Evolutionary conservation across 306 rosid species (phyloP).

Genomic region (Dryas drummondii): DNA sequence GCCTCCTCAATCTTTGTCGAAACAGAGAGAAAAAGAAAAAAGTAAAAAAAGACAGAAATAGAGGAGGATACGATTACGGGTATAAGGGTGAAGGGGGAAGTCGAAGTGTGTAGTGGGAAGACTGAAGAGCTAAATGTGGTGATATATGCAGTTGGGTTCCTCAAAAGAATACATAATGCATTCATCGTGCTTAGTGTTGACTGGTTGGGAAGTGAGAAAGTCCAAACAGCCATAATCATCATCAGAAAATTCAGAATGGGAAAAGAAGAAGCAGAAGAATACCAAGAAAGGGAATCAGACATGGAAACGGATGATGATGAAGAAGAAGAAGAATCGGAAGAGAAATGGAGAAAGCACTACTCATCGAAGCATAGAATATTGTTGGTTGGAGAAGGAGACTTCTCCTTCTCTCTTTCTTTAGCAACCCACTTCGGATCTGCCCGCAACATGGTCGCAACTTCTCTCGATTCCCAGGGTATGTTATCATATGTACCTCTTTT

Average conservation of each 20-base stretch:
- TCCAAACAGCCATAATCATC: neutral
- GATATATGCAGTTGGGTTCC: no score
- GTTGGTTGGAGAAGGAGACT: slow-evolving; percentile 84
- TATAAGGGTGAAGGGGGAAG: no score
- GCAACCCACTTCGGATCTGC: slow-evolving; percentile 63
- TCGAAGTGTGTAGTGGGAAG: no score
- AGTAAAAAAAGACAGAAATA: no score
- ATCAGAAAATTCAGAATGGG: neutral
- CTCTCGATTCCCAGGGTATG: slow-evolving; percentile 66
- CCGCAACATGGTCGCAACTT: slow-evolving; percentile 68
- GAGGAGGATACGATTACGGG: no score
- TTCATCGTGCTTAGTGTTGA: no score
- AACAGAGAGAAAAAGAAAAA: no score
- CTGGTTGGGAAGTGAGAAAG: neutral
- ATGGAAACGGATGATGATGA: slow-evolving; percentile 16
- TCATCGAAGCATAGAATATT: slow-evolving; percentile 65
- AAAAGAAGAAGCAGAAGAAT: slow-evolving; percentile 6
- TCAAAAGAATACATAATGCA: no score
- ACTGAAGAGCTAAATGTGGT: no score
- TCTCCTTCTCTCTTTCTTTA: slow-evolving; percentile 63
- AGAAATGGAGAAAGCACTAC: slow-evolving; percentile 69
- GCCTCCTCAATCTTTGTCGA: no score
- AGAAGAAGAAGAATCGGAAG: slow-evolving; percentile 24
- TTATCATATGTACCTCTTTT: neutral
- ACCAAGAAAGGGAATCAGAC: slow-evolving; percentile 6